Evolutionary conservation across 257 asterid genomes (phyloP), one percentile per base, ranked within the genome.

Genomic region (Solanum bulbocastanum): DNA sequence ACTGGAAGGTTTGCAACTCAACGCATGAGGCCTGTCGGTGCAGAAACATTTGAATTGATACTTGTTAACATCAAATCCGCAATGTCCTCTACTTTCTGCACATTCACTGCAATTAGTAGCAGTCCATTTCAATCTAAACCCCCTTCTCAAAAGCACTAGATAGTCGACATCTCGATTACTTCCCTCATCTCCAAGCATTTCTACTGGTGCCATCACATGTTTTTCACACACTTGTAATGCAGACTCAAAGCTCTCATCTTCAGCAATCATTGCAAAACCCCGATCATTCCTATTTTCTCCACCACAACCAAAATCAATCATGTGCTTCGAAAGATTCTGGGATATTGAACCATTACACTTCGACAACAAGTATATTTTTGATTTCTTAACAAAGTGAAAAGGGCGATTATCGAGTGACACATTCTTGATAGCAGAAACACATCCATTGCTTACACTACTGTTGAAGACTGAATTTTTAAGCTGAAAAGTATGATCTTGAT

Each of bases 21-120:
- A 78, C 6, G 89, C 20, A 91, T 94, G 96, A 76, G 94, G 93
- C 44, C 96, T 91, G 30, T 92, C 94, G 6, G 94, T 87, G 87
- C 98, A 94, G 73, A 87, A 94, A 87, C 98, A 95, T 89, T 49
- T 8, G 22, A 93, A 92, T 27, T 69, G 88, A 52, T 8, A 83
- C 73, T 18, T 8, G 13, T 2, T 18, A 3, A 2, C 37, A 42
- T 90, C 87, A 33, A 91, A 93, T 3, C 98, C 96, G 87, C 98
- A 94, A 44, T 89, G 90, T 8, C 96, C 96, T 7, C 95, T 91
- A n/a, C 98, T 94, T 2, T 16, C 7, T 56, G 33, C 37, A 36
- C 98, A 94, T 1, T 1, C 78, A 9, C 72, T 71, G 71, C 96
- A 93, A 27, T 90, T 90, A 88, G 73, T 56, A 0, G 91, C 95